Conservation (phyloP, 306 rosid species). For the Cercis canadensis region DNA sequence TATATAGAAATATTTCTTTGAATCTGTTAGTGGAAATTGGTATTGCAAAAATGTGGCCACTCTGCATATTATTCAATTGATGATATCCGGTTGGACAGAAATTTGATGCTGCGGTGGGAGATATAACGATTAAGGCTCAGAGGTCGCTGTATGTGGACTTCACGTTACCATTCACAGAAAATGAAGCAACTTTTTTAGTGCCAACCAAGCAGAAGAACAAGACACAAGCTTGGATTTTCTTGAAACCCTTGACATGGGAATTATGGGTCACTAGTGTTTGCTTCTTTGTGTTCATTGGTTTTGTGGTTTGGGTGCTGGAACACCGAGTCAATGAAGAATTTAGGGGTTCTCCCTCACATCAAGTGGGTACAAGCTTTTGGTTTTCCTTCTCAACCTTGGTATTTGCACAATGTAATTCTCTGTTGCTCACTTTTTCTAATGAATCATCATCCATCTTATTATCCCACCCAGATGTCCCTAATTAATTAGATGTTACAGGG, state of each 20-base stretch:
- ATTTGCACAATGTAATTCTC: too few relatives aligned
- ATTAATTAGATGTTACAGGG: too few relatives aligned
- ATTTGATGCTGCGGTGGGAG: slow-evolving; percentile 39
- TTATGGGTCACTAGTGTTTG: slow-evolving; percentile 44
- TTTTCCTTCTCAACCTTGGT: slow-evolving; percentile 54
- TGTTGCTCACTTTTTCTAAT: too few relatives aligned
- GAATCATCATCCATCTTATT: too few relatives aligned
- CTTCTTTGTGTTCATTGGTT: slow-evolving; percentile 41
- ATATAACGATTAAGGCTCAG: slow-evolving; percentile 2
- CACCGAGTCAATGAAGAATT: slow-evolving; percentile 46
- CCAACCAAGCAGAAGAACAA: neutral
- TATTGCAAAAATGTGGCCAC: too few relatives aligned
- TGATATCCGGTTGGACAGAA: slow-evolving; percentile 7
- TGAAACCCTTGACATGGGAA: slow-evolving; percentile 45
- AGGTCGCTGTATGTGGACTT: slow-evolving; percentile 24
- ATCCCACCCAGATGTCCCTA: too few relatives aligned
- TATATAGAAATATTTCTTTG: too few relatives aligned
- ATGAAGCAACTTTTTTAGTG: slow-evolving; percentile 14
- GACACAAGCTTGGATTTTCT: slow-evolving; percentile 41
- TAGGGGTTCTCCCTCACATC: slow-evolving; percentile 45
- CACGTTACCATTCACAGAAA: slow-evolving; percentile 19
- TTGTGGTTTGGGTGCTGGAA: slow-evolving; percentile 52
- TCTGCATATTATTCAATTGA: neutral
- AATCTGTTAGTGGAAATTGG: too few relatives aligned
- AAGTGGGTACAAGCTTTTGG: slow-evolving; percentile 51